These are phyloP conservation scores for Diversispora eburnea DNA, from an alignment of 192 early-diverging fungal genomes.

Conservation along the genomic window DNA sequence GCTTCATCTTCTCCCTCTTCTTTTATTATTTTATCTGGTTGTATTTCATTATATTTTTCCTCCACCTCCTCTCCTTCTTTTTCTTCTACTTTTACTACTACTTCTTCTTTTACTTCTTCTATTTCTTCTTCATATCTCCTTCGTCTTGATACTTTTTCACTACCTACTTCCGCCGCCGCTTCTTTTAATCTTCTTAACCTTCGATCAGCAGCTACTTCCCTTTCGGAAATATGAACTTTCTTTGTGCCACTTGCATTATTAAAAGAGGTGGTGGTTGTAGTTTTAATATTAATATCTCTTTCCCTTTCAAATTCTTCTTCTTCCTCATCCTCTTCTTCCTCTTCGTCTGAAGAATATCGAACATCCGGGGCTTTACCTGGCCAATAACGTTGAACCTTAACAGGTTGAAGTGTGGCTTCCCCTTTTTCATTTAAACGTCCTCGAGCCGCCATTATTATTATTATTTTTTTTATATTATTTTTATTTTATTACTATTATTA, in stretches of 20 bases:
- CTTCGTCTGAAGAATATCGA: slow-evolving; percentile 52
- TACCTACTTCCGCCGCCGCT: slow-evolving; percentile 21
- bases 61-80: slow-evolving; percentile 43
- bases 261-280: slow-evolving; percentile 20
- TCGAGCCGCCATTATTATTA: slow-evolving; percentile 23
- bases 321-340: slow-evolving; percentile 32
- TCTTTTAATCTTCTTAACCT: slow-evolving; percentile 47
- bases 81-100: slow-evolving; percentile 39
- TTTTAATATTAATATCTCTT: slow-evolving; percentile 37
- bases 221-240: slow-evolving; percentile 45
- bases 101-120: slow-evolving; percentile 41
- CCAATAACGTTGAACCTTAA: slow-evolving; percentile 55
- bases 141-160: slow-evolving; percentile 29
- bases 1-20: slow-evolving; percentile 46
- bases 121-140: slow-evolving; percentile 48
- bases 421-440: slow-evolving; percentile 33
- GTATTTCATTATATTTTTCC: slow-evolving; percentile 18
- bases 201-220: slow-evolving; percentile 40
- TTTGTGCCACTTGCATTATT: slow-evolving; percentile 2
- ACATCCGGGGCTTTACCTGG: slow-evolving; percentile 56
- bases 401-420: slow-evolving; percentile 35
- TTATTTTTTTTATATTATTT: no score
- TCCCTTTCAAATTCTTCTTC: slow-evolving; percentile 32
- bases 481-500: no score
- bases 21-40: neutral